Conservation (phyloP, 495 filamentous ascomycete species). For the Glonium stellatum region DNA sequence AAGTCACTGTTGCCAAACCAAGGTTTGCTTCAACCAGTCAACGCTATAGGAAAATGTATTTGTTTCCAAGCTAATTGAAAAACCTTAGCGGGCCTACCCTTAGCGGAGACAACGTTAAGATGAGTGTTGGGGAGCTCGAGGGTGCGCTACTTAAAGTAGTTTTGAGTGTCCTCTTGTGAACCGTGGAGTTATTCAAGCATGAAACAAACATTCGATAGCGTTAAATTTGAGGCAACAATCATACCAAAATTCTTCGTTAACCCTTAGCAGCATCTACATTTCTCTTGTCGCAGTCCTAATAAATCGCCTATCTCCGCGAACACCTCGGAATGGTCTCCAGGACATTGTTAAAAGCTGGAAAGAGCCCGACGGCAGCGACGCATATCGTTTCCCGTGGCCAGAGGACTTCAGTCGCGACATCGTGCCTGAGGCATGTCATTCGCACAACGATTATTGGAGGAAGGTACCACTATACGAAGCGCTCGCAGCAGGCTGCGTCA, state of each 20-base stretch:
- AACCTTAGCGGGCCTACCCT: too few species aligned
- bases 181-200: too few species aligned
- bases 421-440: conserved; percentile 19
- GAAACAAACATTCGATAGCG: too few species aligned
- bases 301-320: conserved; percentile 5
- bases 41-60: too few species aligned
- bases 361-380: conserved; percentile 15
- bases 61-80: too few species aligned
- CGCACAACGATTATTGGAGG: conserved; percentile 25
- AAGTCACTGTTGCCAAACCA: too few species aligned
- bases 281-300: conserved; percentile 15
- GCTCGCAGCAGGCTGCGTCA: conserved; percentile 17
- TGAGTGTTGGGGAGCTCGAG: too few species aligned
- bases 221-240: too few species aligned
- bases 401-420: conserved; percentile 24
- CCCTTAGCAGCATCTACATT: conserved; percentile 12
- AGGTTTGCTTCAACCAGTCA: too few species aligned
- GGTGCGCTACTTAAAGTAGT: too few species aligned
- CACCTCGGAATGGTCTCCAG: conserved; percentile 16
- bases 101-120: too few species aligned
- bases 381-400: conserved; percentile 15
- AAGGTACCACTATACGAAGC: conserved; percentile 18
- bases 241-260: not conserved
- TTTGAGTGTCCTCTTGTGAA: too few species aligned
- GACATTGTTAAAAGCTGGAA: conserved; percentile 15